Evolutionary conservation across 805 yeast genomes (phyloP), one percentile per base, ranked within the genome.

Genomic region (Candida ovalis): DNA sequence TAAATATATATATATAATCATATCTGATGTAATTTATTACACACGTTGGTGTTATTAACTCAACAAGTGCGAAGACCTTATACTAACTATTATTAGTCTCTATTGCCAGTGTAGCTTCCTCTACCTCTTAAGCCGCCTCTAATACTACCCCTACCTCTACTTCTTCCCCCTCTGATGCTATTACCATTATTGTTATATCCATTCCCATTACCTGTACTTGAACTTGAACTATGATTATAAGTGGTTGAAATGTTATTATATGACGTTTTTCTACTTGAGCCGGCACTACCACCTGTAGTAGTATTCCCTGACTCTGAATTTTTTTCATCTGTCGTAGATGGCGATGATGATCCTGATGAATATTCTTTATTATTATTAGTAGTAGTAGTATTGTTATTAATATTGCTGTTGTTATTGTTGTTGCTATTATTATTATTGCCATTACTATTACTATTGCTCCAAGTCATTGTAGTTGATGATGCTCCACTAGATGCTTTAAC

Each of bases 121-220:
- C 61, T 45, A 1, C 62, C 58, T 36, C 57, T 41, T 13, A 43
- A 35, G 8, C 49, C 40, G 4, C 59, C 58, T 42, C 56, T 52
- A 2, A 23, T 10, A 9, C 46, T 42, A 9, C 50, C 30, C 25
- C 45, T 40, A 23, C 53, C 47, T 28, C 47, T 49, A 6, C 48
- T 46, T 38, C 47, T 33, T 3, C 36, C 22, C 6, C 36, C 22
- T 4, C 44, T 35, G 19, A 3, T 38, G 12, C 49, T 45, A 17
- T 33, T 19, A 2, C 42, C 47, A 15, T 6, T 28, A 30, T 15
- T 15, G n/a, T 17, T 30, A 17, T 30, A 30, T 6, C 35, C 35
- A 17, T n/a, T 21, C 17, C 38, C 33, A 19, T 24, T 43, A 21
- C 30, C 21, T 24, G 10, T 28, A 8, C 28, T 28, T 15, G 27